Evolutionary conservation across 2,329 filamentous ascomycete genomes (phyloP).

Genomic region (Cryphonectria parasitica): DNA sequence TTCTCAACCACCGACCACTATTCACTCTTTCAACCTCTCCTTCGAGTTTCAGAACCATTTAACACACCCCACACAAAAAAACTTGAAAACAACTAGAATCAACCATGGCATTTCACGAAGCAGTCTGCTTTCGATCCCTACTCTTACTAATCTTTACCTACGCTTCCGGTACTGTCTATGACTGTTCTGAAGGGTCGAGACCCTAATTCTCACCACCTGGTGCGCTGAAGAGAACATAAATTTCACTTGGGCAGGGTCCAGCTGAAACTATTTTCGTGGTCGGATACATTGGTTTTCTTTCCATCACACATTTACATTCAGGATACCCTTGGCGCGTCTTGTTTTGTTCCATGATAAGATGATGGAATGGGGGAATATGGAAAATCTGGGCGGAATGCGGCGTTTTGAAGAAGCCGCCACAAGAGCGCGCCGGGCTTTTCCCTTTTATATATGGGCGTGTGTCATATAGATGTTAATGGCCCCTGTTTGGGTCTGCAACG

Average conservation of each 20-base stretch:
- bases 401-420: constrained; percentile 10
- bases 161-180: neutral
- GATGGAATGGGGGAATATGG: neutral
- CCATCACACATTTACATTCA: constrained; percentile 21
- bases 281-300: constrained; percentile 13
- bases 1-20: constrained; percentile 34
- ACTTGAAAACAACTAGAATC: constrained; percentile 24
- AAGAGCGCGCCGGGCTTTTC: constrained; percentile 1
- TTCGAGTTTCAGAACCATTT: neutral
- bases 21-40: constrained; percentile 36
- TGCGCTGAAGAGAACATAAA: neutral
- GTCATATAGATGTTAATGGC: neutral
- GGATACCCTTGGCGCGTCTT: constrained; percentile 31
- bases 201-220: neutral
- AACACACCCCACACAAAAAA: constrained; percentile 27
- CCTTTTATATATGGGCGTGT: neutral
- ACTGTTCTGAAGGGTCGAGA: neutral
- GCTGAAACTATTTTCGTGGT: constrained; percentile 6
- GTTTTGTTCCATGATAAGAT: constrained; percentile 23
- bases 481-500: neutral
- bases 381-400: constrained; percentile 2
- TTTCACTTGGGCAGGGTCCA: neutral
- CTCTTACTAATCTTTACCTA: neutral
- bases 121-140: constrained; percentile 18
- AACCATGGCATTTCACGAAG: constrained; percentile 21